These are phyloP conservation scores for Stenocarpella maydis DNA, from an alignment of 2,329 filamentous ascomycete species.

Conservation along the genomic window DNA sequence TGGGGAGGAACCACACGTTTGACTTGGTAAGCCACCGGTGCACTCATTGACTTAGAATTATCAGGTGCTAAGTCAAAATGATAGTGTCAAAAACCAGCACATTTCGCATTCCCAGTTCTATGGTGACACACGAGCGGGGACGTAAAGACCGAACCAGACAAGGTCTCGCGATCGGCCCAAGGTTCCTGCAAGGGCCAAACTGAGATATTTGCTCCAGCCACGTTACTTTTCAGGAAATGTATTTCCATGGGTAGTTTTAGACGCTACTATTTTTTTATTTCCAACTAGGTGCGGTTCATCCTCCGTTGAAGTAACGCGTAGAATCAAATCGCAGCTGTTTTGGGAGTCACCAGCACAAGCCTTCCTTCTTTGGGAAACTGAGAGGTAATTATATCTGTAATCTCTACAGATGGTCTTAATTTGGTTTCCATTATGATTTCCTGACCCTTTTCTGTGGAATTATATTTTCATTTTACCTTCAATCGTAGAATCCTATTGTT, in stretches of 20 bases:
- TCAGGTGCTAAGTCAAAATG: not conserved
- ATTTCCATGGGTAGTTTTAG: too few relatives aligned
- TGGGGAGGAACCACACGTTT: not conserved
- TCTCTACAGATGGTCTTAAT: too few relatives aligned
- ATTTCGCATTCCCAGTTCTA: not conserved
- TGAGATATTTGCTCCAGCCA: too few relatives aligned
- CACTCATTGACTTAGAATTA: not conserved
- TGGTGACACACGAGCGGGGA: not conserved
- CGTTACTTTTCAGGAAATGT: too few relatives aligned
- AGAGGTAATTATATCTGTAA: too few relatives aligned
- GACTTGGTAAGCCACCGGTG: not conserved
- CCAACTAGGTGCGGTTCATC: too few relatives aligned
- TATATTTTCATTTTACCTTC: too few relatives aligned
- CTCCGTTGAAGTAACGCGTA: not conserved
- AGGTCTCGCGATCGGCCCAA: not conserved
- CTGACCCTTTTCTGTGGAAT: too few relatives aligned
- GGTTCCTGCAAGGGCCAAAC: too few relatives aligned
- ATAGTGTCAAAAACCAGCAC: not conserved
- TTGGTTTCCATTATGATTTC: too few relatives aligned
- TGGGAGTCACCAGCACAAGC: not conserved
- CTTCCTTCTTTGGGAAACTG: not conserved
- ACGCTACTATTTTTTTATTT: too few relatives aligned
- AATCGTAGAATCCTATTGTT: too few relatives aligned
- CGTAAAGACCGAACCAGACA: not conserved
- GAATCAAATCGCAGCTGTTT: not conserved